Evolutionary conservation across 805 yeast species (phyloP), one percentile per base, ranked within the genome.

Genomic region (Candida nonsorbophila): DNA sequence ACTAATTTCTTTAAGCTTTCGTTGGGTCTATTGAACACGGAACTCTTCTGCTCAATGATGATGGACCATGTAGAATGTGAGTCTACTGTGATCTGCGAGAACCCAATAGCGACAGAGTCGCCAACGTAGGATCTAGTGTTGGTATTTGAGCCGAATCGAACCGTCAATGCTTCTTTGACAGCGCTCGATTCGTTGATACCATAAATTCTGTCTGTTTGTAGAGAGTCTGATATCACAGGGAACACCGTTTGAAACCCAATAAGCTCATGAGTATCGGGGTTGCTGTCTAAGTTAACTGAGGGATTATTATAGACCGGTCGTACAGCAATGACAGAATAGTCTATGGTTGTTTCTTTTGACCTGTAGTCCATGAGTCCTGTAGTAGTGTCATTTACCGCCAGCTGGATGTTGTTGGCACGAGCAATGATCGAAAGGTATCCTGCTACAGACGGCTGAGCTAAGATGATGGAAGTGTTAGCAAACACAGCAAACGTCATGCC

Each of bases 401-500:
- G 24, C 28, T 51, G 59, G 27, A 64, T 49, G 27, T 45, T 49
- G 11, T 40, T 36, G 2, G 67, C 66, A 31, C 39, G 50, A n/a
- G 63, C 55, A 7, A 65, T 30, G 7, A 84, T 72, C 0, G 92
- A 72, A 22, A 86, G 43, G 51, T 76, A 87, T 0, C 95, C 95
- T 2, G 78, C 69, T 5, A 84, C 60, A 14, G 71, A 66, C 4
- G 81, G 77, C 10, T 67, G 60, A n/a, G 67, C 56, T 5, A 55
- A 18, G 14, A 79, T 55, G 14, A 84, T 79, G 2, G 94, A 79
- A n/a, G 79, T 67, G 41, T 82, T 80, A 11, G 85, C 72, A 43
- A 68, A 79, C 3, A 87, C 70, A 0, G 95, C 92, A 4, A 85
- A 42, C 0, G 95, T 82, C 55, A 87, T 59, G 1, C 95, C 84